These are phyloP conservation scores for Penicillium sp. DNA, from an alignment of 2,329 filamentous ascomycete species.

Conservation along the genomic window DNA sequence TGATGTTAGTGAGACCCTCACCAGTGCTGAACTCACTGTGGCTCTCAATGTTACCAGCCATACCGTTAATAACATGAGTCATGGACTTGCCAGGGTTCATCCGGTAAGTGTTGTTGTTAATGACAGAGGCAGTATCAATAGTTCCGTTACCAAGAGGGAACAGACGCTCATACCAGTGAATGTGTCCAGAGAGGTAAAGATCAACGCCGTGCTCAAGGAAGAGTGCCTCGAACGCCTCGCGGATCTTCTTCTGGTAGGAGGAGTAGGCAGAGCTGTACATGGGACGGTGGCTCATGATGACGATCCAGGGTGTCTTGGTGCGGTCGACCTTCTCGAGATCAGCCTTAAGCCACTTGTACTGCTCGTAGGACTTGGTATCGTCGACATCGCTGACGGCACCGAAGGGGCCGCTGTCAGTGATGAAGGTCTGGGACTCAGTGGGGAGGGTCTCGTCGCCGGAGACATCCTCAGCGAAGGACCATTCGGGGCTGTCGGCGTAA, in stretches of 20 bases:
- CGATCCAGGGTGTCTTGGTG: constrained; percentile 52
- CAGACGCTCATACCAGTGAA: constrained; percentile 51
- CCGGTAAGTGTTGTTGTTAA: constrained; percentile 52
- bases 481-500: constrained; percentile 51
- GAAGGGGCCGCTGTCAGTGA: constrained; percentile 54
- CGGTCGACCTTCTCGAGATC: constrained; percentile 50
- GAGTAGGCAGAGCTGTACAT: constrained; percentile 51
- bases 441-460: constrained; percentile 45
- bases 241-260: constrained; percentile 46
- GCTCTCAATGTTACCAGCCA: constrained; percentile 55
- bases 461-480: constrained; percentile 47
- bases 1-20: constrained; percentile 42
- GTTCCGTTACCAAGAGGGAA: constrained; percentile 44
- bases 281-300: constrained; percentile 52
- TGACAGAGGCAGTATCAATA: constrained; percentile 44
- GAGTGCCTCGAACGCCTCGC: constrained; percentile 49
- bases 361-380: constrained; percentile 47
- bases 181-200: constrained; percentile 49
- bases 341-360: constrained; percentile 40
- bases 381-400: constrained; percentile 45
- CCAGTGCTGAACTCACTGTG: constrained; percentile 44
- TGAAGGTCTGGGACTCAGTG: constrained; percentile 44
- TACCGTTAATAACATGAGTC: constrained; percentile 55
- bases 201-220: constrained; percentile 50
- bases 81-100: constrained; percentile 52